Percentiles rank a stretch among this genome's conserved stretches.
phyloP scores from a whole-genome alignment of 1,139 yeast species.

The Debaryomycetaceae sp. region DNA sequence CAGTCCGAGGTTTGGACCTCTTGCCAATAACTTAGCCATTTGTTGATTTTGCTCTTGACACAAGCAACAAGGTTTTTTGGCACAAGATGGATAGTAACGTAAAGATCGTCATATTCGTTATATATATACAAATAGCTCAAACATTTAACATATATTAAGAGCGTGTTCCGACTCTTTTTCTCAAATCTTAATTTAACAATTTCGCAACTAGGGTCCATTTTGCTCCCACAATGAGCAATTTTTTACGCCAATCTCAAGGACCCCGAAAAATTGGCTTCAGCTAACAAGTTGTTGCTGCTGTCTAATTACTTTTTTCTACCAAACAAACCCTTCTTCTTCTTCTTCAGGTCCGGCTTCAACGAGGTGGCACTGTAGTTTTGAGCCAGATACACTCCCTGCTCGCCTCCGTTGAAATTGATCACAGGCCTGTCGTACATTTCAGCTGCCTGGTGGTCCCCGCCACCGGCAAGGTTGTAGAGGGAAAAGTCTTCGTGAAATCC shows the following conservation, averaged over 20 bases:
- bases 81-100: background rate
- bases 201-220: background rate
- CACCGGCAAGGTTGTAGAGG: conserved; percentile 22
- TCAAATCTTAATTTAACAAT: background rate
- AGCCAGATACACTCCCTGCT: conserved; percentile 67
- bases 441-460: conserved; percentile 13
- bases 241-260: background rate
- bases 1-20: too few relatives aligned
- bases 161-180: background rate
- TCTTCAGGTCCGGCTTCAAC: conserved; percentile 33
- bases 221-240: background rate
- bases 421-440: conserved; percentile 26
- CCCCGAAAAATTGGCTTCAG: background rate
- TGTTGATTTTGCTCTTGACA: too few relatives aligned
- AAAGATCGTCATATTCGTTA: background rate
- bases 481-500: conserved; percentile 53
- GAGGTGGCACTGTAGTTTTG: conserved; percentile 46
- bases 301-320: conserved; percentile 50
- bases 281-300: background rate
- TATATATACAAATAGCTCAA: background rate
- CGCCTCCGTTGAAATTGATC: conserved; percentile 34
- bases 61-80: too few relatives aligned
- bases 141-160: background rate
- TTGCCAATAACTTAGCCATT: too few relatives aligned
- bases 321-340: conserved; percentile 65